Evolutionary conservation across 441 rosid species (phyloP).

Genomic region (Euphorbia schlechtendalii): DNA sequence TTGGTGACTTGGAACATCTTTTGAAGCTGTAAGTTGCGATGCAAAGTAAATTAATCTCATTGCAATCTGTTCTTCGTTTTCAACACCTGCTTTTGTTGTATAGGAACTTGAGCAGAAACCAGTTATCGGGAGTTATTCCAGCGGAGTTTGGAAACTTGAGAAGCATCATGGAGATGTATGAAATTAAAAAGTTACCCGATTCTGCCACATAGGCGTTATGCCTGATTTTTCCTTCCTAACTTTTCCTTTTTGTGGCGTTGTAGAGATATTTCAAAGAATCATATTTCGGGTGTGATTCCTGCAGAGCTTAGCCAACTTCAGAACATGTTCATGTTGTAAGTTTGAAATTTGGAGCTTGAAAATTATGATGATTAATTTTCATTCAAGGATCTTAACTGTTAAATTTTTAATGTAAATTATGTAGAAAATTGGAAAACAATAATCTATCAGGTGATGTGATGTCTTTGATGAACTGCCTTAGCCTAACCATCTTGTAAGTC

Average conservation of each 20-base stretch:
- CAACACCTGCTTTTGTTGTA: conserved; percentile 7
- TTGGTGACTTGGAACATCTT: conserved; percentile 96
- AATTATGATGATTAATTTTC: not conserved
- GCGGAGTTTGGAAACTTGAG: conserved; percentile 83
- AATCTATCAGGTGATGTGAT: conserved; percentile 67
- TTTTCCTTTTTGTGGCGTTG: conserved; percentile 16
- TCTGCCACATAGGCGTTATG: not conserved
- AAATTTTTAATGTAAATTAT: no score
- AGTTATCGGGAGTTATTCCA: conserved; percentile 62
- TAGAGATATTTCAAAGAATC: conserved; percentile 91
- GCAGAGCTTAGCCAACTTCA: conserved; percentile 80
- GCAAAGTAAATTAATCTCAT: conserved; percentile 9
- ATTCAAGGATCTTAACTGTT: no score
- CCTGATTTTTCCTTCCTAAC: conserved; percentile 16
- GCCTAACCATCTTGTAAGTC: conserved; percentile 62
- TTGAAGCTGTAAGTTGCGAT: conserved; percentile 62
- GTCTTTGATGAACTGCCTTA: conserved; percentile 58
- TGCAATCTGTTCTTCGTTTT: conserved; percentile 5
- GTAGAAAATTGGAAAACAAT: conserved; percentile 69
- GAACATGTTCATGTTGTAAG: conserved; percentile 70
- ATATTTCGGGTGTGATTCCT: conserved; percentile 73
- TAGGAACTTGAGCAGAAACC: conserved; percentile 86
- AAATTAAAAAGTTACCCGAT: conserved; percentile 16
- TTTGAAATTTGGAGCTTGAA: not conserved
- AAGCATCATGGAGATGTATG: conserved; percentile 90